These are phyloP conservation scores for Verticillium alfalfae DNA, from an alignment of 2,329 filamentous ascomycete species.

Conservation along the genomic window DNA sequence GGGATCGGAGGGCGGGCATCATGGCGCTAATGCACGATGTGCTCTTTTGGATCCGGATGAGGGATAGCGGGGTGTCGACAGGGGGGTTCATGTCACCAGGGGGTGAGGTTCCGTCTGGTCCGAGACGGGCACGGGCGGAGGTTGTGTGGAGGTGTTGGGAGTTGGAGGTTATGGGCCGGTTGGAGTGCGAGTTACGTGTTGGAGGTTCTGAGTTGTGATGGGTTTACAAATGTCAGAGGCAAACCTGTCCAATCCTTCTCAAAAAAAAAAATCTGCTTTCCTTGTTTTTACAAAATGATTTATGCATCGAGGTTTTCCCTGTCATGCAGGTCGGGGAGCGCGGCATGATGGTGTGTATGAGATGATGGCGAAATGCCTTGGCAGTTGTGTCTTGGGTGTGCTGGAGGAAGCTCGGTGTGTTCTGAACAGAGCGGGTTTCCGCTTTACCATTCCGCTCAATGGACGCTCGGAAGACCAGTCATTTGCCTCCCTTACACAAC, in stretches of 20 bases:
- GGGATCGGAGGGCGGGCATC: not conserved
- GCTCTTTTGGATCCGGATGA: not conserved
- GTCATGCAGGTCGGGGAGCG: too few relatives aligned
- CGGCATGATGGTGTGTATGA: not conserved
- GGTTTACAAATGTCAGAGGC: not conserved
- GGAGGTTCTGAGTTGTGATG: not conserved
- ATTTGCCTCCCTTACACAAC: too few relatives aligned
- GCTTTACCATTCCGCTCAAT: not conserved
- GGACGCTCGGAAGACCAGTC: too few relatives aligned
- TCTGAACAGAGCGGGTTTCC: not conserved
- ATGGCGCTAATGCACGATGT: not conserved
- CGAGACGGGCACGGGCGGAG: not conserved
- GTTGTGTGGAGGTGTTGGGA: not conserved
- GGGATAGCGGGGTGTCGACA: not conserved
- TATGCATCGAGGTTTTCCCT: too few relatives aligned
- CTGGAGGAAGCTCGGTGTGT: not conserved
- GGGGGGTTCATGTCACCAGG: not conserved
- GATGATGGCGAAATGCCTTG: not conserved
- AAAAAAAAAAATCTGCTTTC: too few relatives aligned
- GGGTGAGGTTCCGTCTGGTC: not conserved
- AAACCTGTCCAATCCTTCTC: too few relatives aligned
- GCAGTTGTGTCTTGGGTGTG: not conserved
- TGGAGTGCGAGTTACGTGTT: not conserved
- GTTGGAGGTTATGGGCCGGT: not conserved
- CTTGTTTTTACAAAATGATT: too few relatives aligned